Percentiles rank a stretch among this genome's conserved stretches.
Evolutionary conservation across 208 protist genomes (phyloP).

Genomic region (Spongospora subterranea): DNA sequence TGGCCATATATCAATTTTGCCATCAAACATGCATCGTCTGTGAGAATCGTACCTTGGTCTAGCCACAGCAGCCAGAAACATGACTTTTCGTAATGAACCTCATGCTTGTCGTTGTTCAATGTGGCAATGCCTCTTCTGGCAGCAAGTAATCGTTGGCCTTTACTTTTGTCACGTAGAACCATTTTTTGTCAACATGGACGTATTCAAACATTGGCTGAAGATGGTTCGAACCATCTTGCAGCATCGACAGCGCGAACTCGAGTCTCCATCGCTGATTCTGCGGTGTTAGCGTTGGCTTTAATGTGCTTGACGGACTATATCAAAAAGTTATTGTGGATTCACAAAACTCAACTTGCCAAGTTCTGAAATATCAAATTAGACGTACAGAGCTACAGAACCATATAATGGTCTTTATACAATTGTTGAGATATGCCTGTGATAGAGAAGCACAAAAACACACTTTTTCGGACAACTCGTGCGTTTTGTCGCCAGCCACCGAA

Average conservation of each 20-base stretch:
- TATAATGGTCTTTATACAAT: too few relatives aligned
- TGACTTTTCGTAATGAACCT: background rate
- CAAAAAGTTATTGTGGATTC: too few relatives aligned
- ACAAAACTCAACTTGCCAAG: too few relatives aligned
- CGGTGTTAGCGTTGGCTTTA: background rate
- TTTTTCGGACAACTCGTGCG: too few relatives aligned
- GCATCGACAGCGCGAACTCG: background rate
- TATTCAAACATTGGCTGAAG: constrained; percentile 6
- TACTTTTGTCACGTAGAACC: background rate
- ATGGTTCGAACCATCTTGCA: background rate
- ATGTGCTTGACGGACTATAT: too few relatives aligned
- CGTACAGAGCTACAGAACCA: too few relatives aligned
- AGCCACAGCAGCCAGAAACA: background rate
- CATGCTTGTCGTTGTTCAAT: background rate
- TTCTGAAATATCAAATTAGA: too few relatives aligned
- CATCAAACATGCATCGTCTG: too few relatives aligned
- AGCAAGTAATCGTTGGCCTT: background rate
- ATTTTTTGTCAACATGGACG: background rate
- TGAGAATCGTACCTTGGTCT: background rate
- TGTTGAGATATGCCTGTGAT: too few relatives aligned
- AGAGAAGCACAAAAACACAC: too few relatives aligned
- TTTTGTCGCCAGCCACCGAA: too few relatives aligned
- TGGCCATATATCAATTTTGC: too few relatives aligned
- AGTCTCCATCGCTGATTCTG: background rate
- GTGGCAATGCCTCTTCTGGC: background rate